These are phyloP conservation scores for Picea engelmannii DNA, from an alignment of 83 land plant genomes.

Conservation along the genomic window DNA sequence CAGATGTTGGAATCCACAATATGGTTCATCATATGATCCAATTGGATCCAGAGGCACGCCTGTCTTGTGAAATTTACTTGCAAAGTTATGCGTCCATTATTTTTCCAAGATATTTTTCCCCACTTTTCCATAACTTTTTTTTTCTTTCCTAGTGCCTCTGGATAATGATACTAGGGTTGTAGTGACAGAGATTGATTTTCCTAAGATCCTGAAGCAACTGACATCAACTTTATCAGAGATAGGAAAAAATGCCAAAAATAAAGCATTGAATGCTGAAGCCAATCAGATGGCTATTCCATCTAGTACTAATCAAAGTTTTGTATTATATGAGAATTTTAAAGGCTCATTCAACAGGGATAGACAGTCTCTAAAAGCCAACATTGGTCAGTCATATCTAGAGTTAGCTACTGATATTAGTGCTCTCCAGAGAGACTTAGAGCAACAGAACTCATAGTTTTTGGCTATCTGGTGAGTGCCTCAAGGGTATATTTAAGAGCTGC, in stretches of 20 bases:
- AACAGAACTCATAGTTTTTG: slow-evolving; percentile 9
- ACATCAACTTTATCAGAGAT: slow-evolving; percentile 29
- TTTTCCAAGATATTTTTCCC: slow-evolving; percentile 90
- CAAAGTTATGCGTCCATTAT: slow-evolving; percentile 67
- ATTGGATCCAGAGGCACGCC: slow-evolving; percentile 78
- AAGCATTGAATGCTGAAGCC: neutral
- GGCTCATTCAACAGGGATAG: slow-evolving; percentile 17
- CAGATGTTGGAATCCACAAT: slow-evolving; percentile 65
- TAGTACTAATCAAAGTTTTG: neutral
- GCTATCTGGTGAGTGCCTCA: too few relatives aligned
- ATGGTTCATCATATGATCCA: slow-evolving; percentile 23
- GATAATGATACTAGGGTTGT: slow-evolving; percentile 91
- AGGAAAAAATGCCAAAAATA: slow-evolving; percentile 6
- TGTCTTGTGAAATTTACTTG: slow-evolving; percentile 85
- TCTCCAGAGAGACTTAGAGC: slow-evolving; percentile 50
- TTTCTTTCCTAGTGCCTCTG: slow-evolving; percentile 78
- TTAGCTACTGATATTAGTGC: slow-evolving; percentile 44
- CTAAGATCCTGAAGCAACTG: slow-evolving; percentile 83
- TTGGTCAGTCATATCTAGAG: slow-evolving; percentile 27
- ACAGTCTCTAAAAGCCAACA: slow-evolving; percentile 17
- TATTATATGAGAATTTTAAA: slow-evolving; percentile 1
- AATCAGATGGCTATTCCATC: neutral
- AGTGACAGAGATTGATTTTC: slow-evolving; percentile 74
- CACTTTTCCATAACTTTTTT: slow-evolving; percentile 81
- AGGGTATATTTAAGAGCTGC: too few relatives aligned